Evolutionary conservation across 2,329 filamentous ascomycete genomes (phyloP), one percentile per base, ranked within the genome.

Genomic region (Cercospora berteroae): DNA sequence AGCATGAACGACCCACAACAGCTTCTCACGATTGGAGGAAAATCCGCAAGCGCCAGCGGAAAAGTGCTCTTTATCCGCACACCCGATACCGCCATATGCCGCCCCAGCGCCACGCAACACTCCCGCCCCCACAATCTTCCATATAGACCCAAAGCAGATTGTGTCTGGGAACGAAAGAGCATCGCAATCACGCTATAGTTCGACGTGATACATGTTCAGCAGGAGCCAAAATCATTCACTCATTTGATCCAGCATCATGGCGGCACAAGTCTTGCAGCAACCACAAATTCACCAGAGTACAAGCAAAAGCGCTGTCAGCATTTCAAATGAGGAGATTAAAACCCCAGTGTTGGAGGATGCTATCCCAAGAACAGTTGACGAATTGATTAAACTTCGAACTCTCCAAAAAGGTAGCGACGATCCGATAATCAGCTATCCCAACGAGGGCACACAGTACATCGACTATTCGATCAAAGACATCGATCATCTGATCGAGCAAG

Each of bases 401-500:
- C 55, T 63, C 16, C 64, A 72, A 36, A 18, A 57, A 50, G 67
- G 67, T 31, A 62, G 63, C 52, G 59, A 71, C 27, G 63, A 64
- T 3, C 70, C 70, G 1, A 73, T 73, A 18, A 66, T 73, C 16
- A 68, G 69, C 3, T 74, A 74, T 36, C 71, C 73, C 20, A 56
- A 70, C 10, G 56, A 63, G 23, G 71, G 65, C 8, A 72, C 69
- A 33, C 59, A 69, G 10, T 74, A 74, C 48, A 59, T 70, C 16
- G 63, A 74, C 58, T 73, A 72, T 50, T 70, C 69, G 3, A 69
- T 71, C 3, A 44, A 50, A 20, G 65, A 74, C 50, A 67, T 74
- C 2, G 63, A 74, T 55, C 18, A 36, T 1, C 65, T 74, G 36
- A 72, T 70, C 4, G 65, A 70, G 18, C 64, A 65, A 50, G 72